These are phyloP conservation scores for Acanthochlamys bracteata DNA, from an alignment of 106 monocot genomes.

Conservation along the genomic window DNA sequence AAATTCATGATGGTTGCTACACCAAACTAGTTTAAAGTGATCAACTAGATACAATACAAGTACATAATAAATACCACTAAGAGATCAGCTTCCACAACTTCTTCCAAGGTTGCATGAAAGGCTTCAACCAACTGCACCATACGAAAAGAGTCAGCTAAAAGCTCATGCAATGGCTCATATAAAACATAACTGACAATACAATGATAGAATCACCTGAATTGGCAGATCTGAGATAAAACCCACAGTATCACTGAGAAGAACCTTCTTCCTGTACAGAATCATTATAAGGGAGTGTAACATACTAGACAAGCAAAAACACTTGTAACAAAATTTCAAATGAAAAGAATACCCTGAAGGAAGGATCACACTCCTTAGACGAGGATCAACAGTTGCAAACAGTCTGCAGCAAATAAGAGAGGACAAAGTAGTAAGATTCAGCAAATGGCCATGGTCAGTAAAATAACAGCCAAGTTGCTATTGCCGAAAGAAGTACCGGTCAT, in stretches of 20 bases:
- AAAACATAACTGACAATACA: not conserved
- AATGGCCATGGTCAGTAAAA: not conserved
- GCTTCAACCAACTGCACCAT: slow-evolving; percentile 86
- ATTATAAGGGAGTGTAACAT: not conserved
- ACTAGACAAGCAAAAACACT: not conserved
- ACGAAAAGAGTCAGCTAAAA: not conserved
- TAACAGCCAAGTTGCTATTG: not conserved
- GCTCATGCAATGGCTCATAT: not conserved
- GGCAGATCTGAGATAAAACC: slow-evolving; percentile 98
- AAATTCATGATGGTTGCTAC: no score
- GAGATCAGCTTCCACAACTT: slow-evolving; percentile 95
- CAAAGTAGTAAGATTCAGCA: not conserved
- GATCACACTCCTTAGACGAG: slow-evolving; percentile 87
- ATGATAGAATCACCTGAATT: slow-evolving; percentile 54
- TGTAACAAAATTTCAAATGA: not conserved
- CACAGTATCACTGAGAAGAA: slow-evolving; percentile 94
- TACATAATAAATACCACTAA: slow-evolving; percentile 56
- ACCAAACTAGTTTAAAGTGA: not conserved
- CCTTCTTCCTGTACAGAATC: slow-evolving; percentile 52
- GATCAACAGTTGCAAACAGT: slow-evolving; percentile 98
- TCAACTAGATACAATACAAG: not conserved
- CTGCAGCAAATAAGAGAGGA: slow-evolving; percentile 22
- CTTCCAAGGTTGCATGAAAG: slow-evolving; percentile 98
- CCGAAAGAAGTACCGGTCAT: slow-evolving; percentile 47
- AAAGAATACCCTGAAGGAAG: slow-evolving; percentile 87